Evolutionary conservation across 2,329 filamentous ascomycete species (phyloP), one percentile per base, ranked within the genome.

Genomic region (Fusarium acutatum): DNA sequence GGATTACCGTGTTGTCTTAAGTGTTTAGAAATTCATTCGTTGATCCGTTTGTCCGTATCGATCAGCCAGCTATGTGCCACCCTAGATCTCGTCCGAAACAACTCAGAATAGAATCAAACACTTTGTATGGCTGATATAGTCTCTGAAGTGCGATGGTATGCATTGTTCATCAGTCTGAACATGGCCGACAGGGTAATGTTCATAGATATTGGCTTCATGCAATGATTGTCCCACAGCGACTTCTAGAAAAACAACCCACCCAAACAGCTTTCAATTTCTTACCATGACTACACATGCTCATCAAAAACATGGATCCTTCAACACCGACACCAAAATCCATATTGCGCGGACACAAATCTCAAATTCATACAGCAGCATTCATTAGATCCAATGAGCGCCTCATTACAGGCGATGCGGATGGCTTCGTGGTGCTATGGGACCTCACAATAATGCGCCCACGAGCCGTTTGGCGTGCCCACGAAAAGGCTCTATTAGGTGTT

Each of bases 401-500:
- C 11, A 85, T 94, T 18, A 96, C 94, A 2, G 96, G 93, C 40
- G 96, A 99, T 82, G 93, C 94, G 14, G 93, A 97, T 46, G 96
- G 96, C 67, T 98, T 93, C 87, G 86, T 97, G 38, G 88, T 97
- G 12, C 84, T 95, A 28, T 99, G 96, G 96, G 92, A 94, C 79
- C 85, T 97, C 43, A 88, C 92, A 32, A 93, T 91, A 58, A 95
- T 97, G 86, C 89, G 96, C 38, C 90, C 96, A 0, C 87, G 90
- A 14, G 94, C 92, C 4, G 94, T 96, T 7, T 99, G 96, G 96
- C 92, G 89, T 77, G 93, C 94, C 3, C 96, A 99, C 81, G 86
- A 90, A 49, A 92, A 89, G 38, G 89, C 94, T 26, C 91, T 98
- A 34, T 86, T 98, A 22, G 93, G 92, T 8, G 86, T 96, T 44